These are phyloP conservation scores for California macrophylla DNA, from an alignment of 441 rosid genomes.

Conservation along the genomic window DNA sequence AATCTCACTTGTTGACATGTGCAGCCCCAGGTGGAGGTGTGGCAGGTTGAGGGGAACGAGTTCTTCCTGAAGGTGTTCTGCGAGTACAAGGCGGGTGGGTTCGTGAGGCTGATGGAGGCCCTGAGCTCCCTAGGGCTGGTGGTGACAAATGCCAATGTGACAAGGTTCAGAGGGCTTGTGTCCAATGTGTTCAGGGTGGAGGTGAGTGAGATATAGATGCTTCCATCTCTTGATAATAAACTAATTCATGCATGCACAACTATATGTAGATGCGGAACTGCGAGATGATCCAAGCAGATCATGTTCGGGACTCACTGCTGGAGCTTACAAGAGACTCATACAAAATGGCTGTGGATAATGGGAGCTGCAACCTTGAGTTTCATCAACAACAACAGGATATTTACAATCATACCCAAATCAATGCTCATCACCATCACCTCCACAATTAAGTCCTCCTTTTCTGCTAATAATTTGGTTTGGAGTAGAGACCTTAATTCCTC, in stretches of 20 bases:
- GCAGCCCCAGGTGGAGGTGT: slow-evolving; percentile 84
- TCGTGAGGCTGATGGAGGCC: slow-evolving; percentile 71
- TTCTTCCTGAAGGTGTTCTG: slow-evolving; percentile 80
- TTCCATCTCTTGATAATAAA: not conserved
- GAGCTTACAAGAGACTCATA: slow-evolving; percentile 53
- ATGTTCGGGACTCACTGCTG: slow-evolving; percentile 61
- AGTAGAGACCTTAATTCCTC: not conserved
- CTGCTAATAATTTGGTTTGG: not conserved
- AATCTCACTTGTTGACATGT: no score
- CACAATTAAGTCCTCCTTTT: slow-evolving; percentile 20
- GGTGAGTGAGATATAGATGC: slow-evolving; percentile 31
- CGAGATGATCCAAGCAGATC: slow-evolving; percentile 68
- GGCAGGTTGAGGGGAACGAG: slow-evolving; percentile 65
- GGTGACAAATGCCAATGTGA: slow-evolving; percentile 71
- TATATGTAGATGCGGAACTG: slow-evolving; percentile 47
- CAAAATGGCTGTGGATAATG: slow-evolving; percentile 23
- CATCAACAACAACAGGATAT: slow-evolving; percentile 29
- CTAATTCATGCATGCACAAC: not conserved
- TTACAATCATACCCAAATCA: slow-evolving; percentile 29
- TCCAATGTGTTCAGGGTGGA: slow-evolving; percentile 78
- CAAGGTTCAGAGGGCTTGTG: slow-evolving; percentile 62
- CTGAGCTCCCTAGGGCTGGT: slow-evolving; percentile 69
- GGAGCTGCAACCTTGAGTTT: slow-evolving; percentile 20
- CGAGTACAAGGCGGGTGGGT: slow-evolving; percentile 77
- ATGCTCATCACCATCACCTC: slow-evolving; percentile 26